Evolutionary conservation across 306 rosid genomes (phyloP), one percentile per base, ranked within the genome.

Genomic region (apple (Malus domestica)): DNA sequence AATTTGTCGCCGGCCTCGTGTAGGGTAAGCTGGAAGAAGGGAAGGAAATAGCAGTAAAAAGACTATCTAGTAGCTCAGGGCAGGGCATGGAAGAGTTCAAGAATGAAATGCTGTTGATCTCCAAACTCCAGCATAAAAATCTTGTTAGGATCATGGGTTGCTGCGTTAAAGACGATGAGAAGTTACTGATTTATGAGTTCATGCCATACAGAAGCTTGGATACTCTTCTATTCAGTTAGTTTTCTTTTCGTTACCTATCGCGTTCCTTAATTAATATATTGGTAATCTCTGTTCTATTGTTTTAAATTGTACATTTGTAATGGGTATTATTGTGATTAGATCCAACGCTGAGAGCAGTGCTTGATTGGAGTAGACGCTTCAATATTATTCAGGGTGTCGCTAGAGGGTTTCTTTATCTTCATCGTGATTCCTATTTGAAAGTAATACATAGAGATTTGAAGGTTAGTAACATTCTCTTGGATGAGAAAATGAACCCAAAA

Each of bases 181-280:
- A 79, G 71, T 35, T 86, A 42, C 68, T 83, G 6, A 20, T 86
- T 6, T 85, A 82, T 32, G 86, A 85, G 79, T 80, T 73, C 67
- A 82, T 80, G 89, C 74, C 82, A 35, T 82, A 85, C 73, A 82
- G 83, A 82, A 80, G 86, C 71, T 69, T 85, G 80, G 84, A 82
- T 58, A 20, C 16, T 16, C 70, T 82, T 19, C 66, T 83, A n/a
- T 86, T 80, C 5, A 69, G 89, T 83, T 68, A 12, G 88, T 29
- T 29, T 29, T 30, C 32, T 30, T 30, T 30, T 29, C 32, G 32
- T 30, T 30, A 4, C 0, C 32, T 30, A 4, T 29, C 30, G 4
- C 30, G 30, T 29, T 29, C 30, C 30, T 29, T 29, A 29, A 29
- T 29, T 29, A 29, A 29, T 29, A 29, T 29, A 29, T 29, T 29